These are phyloP conservation scores for Colletotrichum limetticola DNA, from an alignment of 2,329 filamentous ascomycete genomes.

Conservation along the genomic window DNA sequence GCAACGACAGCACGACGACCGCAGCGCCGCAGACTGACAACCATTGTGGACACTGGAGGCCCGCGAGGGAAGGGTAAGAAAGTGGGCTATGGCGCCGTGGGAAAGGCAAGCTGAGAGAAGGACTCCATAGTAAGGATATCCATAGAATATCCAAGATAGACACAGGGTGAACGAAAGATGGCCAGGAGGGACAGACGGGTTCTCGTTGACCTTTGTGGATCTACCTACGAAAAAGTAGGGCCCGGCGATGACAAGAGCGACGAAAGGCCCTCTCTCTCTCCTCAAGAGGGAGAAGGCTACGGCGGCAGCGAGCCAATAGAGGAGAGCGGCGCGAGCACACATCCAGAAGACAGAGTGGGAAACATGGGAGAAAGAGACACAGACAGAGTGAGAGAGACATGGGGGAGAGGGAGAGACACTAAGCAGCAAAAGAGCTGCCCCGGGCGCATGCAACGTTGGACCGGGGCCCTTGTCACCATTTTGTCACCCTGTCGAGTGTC, in stretches of 20 bases:
- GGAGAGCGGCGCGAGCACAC: constrained; percentile 16
- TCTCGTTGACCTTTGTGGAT: background rate
- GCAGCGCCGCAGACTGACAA: constrained; percentile 5
- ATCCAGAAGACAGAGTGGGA: background rate
- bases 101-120: background rate
- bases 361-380: background rate
- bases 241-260: background rate
- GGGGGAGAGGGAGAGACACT: background rate
- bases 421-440: constrained; percentile 17
- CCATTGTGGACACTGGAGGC: constrained; percentile 5
- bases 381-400: background rate
- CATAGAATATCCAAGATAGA: background rate
- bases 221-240: background rate
- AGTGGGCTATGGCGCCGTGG: background rate
- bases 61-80: background rate
- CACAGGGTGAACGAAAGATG: background rate
- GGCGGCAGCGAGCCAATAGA: constrained; percentile 30
- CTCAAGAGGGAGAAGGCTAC: background rate
- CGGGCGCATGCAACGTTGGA: constrained; percentile 33
- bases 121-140: background rate
- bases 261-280: background rate
- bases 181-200: background rate
- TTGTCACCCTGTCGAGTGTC: constrained; percentile 3
- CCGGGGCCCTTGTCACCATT: constrained; percentile 11
- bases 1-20: constrained; percentile 7